Conservation (phyloP, 2,329 filamentous ascomycete species). For the Colletotrichum incanum region DNA sequence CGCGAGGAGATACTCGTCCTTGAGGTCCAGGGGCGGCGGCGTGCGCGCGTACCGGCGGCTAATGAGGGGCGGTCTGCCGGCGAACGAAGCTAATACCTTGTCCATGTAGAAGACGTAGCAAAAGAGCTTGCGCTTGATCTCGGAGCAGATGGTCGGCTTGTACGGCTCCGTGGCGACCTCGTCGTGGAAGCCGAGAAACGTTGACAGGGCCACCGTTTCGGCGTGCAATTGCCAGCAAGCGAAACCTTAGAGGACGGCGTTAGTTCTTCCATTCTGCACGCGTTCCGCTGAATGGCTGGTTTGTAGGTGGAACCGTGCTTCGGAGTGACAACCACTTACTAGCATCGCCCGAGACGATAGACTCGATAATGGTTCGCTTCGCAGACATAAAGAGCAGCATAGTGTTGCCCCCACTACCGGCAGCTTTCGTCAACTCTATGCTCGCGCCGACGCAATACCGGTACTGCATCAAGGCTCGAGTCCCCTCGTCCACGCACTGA, state of each 20-base stretch:
- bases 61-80: constrained; percentile 59
- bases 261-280: neutral
- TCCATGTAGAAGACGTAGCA: constrained; percentile 53
- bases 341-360: constrained; percentile 54
- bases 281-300: too few species aligned
- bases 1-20: constrained; percentile 54
- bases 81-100: constrained; percentile 58
- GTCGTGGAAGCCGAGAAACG: constrained; percentile 48
- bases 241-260: constrained; percentile 14
- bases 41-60: constrained; percentile 55
- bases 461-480: constrained; percentile 44
- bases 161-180: constrained; percentile 42
- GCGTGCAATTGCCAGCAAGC: constrained; percentile 48
- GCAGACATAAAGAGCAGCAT: constrained; percentile 52
- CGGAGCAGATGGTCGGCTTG: constrained; percentile 49
- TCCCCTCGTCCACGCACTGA: constrained; percentile 20
- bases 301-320: too few species aligned
- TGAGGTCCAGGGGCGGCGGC: constrained; percentile 57
- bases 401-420: constrained; percentile 48
- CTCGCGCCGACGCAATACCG: constrained; percentile 42
- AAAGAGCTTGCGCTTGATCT: constrained; percentile 50
- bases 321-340: constrained; percentile 46
- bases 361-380: constrained; percentile 52
- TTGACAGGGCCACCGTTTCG: constrained; percentile 50
- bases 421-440: constrained; percentile 51